A percentile compares a stretch with the other conserved stretches of the same genome.
These are phyloP conservation scores for Hondaea fermentalgiana DNA, from an alignment of 108 stramenopile genomes.

Conservation along the genomic window DNA sequence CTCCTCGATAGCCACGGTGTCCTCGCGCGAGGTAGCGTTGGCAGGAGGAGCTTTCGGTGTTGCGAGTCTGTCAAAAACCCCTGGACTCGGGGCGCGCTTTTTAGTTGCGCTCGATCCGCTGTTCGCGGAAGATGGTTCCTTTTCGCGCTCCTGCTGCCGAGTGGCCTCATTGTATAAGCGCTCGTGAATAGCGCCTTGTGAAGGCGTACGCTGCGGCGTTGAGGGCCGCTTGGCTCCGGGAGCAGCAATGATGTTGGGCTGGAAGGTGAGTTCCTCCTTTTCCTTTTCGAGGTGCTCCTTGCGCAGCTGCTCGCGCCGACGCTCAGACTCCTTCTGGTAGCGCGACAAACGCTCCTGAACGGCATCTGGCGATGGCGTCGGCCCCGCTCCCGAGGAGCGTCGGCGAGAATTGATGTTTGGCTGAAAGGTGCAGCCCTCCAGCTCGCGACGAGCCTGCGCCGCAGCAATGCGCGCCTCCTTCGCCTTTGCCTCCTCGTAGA, in stretches of 20 bases:
- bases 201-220: neutral
- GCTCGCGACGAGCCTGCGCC: neutral
- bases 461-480: neutral
- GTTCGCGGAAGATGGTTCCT: neutral
- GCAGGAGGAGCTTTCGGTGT: neutral
- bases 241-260: neutral
- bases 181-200: neutral
- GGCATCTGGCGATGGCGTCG: neutral
- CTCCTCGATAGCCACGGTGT: neutral
- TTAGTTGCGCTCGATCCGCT: neutral
- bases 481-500: neutral
- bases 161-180: neutral
- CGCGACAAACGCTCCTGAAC: neutral
- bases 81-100: neutral
- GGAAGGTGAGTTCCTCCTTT: neutral
- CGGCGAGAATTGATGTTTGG: neutral
- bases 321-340: neutral
- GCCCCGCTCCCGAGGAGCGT: neutral
- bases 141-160: slow-evolving; percentile 4
- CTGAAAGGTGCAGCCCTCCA: slow-evolving; percentile 5
- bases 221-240: neutral
- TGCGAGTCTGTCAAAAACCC: neutral
- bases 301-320: neutral
- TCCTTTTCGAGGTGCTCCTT: neutral
- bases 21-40: neutral